phyloP scores from a whole-genome alignment of 371 early-diverging fungal species.

The Parasitella parasitica region DNA sequence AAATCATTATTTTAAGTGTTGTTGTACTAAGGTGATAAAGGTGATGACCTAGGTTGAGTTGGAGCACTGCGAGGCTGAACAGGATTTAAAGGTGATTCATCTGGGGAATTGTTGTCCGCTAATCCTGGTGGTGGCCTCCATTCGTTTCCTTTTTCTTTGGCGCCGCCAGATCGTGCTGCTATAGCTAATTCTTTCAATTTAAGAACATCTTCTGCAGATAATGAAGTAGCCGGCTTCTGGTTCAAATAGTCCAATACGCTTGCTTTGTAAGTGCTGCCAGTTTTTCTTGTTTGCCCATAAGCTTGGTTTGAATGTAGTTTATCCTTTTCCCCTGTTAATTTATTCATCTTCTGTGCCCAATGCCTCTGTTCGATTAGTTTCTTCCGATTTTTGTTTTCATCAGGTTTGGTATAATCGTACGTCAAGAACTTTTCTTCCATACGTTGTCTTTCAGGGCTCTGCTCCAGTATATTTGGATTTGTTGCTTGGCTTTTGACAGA shows the following conservation, averaged over 20 bases:
- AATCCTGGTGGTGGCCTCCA: conserved; percentile 53
- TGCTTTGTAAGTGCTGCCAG: conserved; percentile 35
- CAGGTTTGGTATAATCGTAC: conserved; percentile 64
- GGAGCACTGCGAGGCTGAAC: conserved; percentile 33
- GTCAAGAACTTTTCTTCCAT: conserved; percentile 66
- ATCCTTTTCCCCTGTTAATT: conserved; percentile 27
- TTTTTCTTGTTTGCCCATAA: conserved; percentile 18
- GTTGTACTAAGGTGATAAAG: conserved; percentile 1
- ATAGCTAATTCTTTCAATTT: conserved; percentile 49
- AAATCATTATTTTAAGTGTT: neutral
- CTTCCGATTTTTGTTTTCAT: conserved; percentile 29
- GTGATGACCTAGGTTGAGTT: conserved; percentile 33
- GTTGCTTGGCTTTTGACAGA: conserved; percentile 27
- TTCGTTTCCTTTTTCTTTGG: conserved; percentile 28
- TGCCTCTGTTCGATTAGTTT: conserved; percentile 23
- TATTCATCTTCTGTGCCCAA: conserved; percentile 47
- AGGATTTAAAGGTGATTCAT: conserved; percentile 17
- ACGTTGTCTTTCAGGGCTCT: conserved; percentile 45
- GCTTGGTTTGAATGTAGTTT: neutral
- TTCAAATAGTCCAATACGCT: conserved; percentile 42
- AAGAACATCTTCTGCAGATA: conserved; percentile 42
- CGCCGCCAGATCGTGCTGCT: conserved; percentile 29
- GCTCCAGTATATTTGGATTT: conserved; percentile 10
- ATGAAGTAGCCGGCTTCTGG: conserved; percentile 44
- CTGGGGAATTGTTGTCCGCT: conserved; percentile 17